Conservation (phyloP, 116 monocot species). For the Posidonia oceanica region DNA sequence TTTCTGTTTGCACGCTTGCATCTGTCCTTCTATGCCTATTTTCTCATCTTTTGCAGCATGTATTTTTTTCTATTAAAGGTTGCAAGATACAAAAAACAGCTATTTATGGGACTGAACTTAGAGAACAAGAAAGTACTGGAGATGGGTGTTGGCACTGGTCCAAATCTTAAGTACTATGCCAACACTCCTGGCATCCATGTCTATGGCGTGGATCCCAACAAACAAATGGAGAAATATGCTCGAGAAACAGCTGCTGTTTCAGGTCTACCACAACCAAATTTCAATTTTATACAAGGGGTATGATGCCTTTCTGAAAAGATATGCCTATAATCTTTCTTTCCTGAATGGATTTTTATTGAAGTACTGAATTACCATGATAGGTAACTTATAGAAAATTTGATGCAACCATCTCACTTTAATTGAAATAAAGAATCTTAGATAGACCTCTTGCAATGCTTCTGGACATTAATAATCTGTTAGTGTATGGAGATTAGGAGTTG, state of each 20-base stretch:
- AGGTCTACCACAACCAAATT: constrained; percentile 33
- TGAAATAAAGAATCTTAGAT: too few species aligned
- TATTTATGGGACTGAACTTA: constrained; percentile 36
- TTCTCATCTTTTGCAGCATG: neutral
- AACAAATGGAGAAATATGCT: constrained; percentile 74
- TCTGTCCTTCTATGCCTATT: neutral
- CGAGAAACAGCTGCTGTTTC: constrained; percentile 32
- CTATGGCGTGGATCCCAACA: constrained; percentile 75
- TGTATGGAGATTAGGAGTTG: too few species aligned
- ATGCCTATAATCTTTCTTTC: too few species aligned
- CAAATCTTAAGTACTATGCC: constrained; percentile 82
- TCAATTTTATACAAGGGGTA: constrained; percentile 72
- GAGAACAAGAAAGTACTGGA: constrained; percentile 49
- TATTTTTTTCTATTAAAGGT: constrained; percentile 28
- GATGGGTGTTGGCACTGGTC: constrained; percentile 82
- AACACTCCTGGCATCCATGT: constrained; percentile 20
- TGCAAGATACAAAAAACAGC: constrained; percentile 46
- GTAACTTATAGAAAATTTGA: too few species aligned
- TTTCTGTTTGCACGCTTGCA: neutral
- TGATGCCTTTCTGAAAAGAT: neutral
- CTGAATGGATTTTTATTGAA: too few species aligned
- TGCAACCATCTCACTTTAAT: too few species aligned
- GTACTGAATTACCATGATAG: too few species aligned
- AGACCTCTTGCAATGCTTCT: too few species aligned
- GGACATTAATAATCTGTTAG: too few species aligned